A percentile compares a stretch with the other conserved stretches of the same genome.
Evolutionary conservation across 257 asterid species (phyloP).

Genomic region (Hygrophila difformis): DNA sequence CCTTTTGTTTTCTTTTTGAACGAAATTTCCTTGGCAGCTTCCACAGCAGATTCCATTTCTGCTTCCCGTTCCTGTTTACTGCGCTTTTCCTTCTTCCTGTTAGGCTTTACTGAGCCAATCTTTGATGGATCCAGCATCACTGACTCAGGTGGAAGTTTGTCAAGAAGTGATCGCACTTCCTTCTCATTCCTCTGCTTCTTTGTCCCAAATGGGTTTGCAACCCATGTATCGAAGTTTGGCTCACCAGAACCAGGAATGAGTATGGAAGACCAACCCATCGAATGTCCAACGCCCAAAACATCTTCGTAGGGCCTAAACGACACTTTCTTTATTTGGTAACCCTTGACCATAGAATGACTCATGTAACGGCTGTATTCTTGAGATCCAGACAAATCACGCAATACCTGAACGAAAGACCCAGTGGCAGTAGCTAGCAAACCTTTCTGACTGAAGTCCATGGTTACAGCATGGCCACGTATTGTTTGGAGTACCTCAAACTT

Average conservation of each 20-base stretch:
- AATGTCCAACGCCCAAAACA: constrained; percentile 80
- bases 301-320: constrained; percentile 84
- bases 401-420: constrained; percentile 68
- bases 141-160: constrained; percentile 91
- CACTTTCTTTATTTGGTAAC: constrained; percentile 59
- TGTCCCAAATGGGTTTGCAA: constrained; percentile 84
- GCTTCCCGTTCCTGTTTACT: constrained; percentile 48
- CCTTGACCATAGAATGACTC: constrained; percentile 75
- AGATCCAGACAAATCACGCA: constrained; percentile 50
- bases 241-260: constrained; percentile 83
- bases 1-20: constrained; percentile 86
- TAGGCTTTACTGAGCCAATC: constrained; percentile 67
- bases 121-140: constrained; percentile 89
- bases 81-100: constrained; percentile 41
- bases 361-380: constrained; percentile 57
- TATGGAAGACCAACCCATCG: constrained; percentile 80
- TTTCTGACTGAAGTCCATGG: constrained; percentile 75
- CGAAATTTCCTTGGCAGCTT: constrained; percentile 37
- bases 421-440: constrained; percentile 67
- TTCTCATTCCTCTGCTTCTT: constrained; percentile 76
- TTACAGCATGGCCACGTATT: constrained; percentile 40
- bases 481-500: constrained; percentile 62
- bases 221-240: constrained; percentile 87
- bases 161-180: constrained; percentile 84
- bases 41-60: constrained; percentile 60